Evolutionary conservation across 768 basidiomycete species (phyloP), one percentile per base, ranked within the genome.

Genomic region (Lactarius akahatsu): DNA sequence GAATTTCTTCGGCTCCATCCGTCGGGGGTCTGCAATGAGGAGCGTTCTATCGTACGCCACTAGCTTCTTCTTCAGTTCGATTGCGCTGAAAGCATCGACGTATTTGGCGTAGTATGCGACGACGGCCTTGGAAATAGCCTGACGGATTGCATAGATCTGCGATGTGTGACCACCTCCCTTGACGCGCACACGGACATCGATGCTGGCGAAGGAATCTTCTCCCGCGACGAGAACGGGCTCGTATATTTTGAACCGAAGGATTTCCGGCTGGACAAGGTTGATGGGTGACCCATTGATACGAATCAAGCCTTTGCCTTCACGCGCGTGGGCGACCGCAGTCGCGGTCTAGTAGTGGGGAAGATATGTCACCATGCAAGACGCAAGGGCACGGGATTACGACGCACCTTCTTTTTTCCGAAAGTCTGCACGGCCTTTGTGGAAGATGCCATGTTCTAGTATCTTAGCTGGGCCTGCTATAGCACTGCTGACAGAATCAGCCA

Each of bases 131-230:
- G 93, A 91, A 74, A 99, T 96, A 45, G 97, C 97, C 83, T 99
- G 97, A 70, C 97, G 93, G 77, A 98, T 94, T 70, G 97, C 97
- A 81, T 98, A 99, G 70, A 99, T 85, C 80, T 99, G 96, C 62
- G 96, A 96, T 67, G 94, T 95, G 84, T 98, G 97, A 80, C 97
- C 97, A 85, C 97, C 97, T 77, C 97, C 97, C 80, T 95, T 96
- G 72, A 97, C 96, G 59, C 96, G 93, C 62, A 98, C 92, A 72
- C 96, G 92, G 80, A 99, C 95, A 81, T 99, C 96, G 73, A 98
- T 84, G 71, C 83, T 82, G 65, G 83, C 80, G 77, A 98, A 95
- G 45, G 90, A 84, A 56, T 97, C 94, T 75, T 94, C 91, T 69
- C 94, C 94, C 67, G 89, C 89, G 65, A 97, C 91, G 72, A 99